These are phyloP conservation scores for Trichoderma citrinoviride DNA, from an alignment of 2,329 filamentous ascomycete genomes.

Conservation along the genomic window DNA sequence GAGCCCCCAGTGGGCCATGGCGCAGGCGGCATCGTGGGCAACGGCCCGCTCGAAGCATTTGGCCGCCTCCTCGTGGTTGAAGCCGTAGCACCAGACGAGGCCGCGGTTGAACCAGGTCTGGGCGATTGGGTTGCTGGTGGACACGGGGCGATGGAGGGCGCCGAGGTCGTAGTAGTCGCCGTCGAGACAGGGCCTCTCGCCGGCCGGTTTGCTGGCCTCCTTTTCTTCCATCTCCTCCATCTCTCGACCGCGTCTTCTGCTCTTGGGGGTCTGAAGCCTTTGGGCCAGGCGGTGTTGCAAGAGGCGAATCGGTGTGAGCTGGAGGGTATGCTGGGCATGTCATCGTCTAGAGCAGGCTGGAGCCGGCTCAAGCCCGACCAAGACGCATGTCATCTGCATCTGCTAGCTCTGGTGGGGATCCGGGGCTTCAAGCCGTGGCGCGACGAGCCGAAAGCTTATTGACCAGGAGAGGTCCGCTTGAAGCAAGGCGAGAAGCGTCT, in stretches of 20 bases:
- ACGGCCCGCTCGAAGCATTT: slow-evolving; percentile 63
- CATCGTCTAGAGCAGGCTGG: slow-evolving; percentile 17
- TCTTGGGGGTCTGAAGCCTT: no score
- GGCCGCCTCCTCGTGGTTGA: slow-evolving; percentile 72
- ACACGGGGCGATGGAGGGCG: slow-evolving; percentile 53
- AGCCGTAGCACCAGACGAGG: slow-evolving; percentile 70
- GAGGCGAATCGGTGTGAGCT: slow-evolving; percentile 4
- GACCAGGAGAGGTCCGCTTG: background rate
- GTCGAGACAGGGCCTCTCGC: background rate
- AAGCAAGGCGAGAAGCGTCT: no score
- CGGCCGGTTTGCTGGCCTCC: background rate
- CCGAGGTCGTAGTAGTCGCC: slow-evolving; percentile 61
- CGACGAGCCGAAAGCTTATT: slow-evolving; percentile 6
- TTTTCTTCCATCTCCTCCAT: slow-evolving; percentile 3
- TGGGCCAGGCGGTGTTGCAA: background rate
- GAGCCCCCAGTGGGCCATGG: slow-evolving; percentile 67
- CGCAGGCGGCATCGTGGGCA: slow-evolving; percentile 50
- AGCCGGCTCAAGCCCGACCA: slow-evolving; percentile 15
- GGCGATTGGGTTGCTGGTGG: slow-evolving; percentile 48
- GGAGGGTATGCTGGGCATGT: slow-evolving; percentile 13
- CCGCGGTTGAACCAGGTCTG: slow-evolving; percentile 71
- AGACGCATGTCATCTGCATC: slow-evolving; percentile 7
- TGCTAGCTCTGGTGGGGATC: slow-evolving; percentile 9
- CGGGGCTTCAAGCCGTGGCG: slow-evolving; percentile 4
- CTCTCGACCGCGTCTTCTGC: background rate